phyloP scores from a whole-genome alignment of 2,329 filamentous ascomycete species.

The Aspergillus latus region DNA sequence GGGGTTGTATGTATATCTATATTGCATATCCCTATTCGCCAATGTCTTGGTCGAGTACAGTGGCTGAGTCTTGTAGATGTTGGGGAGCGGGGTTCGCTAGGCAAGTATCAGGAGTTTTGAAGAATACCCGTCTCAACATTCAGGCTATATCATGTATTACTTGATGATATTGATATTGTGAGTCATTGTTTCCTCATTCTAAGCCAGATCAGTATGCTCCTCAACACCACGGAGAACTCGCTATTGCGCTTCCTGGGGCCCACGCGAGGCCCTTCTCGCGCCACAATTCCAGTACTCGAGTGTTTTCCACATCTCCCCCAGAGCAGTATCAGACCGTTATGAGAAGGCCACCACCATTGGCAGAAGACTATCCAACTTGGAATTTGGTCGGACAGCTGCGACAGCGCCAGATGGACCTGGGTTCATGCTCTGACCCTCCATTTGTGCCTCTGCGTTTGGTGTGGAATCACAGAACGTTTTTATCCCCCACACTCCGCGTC shows the following conservation, averaged over 20 bases:
- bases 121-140: too few relatives aligned
- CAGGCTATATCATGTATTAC: too few relatives aligned
- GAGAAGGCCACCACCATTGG: background rate
- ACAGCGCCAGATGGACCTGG: background rate
- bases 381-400: conserved; percentile 8
- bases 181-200: too few relatives aligned
- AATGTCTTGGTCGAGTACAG: too few relatives aligned
- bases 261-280: background rate
- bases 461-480: background rate
- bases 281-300: conserved; percentile 9
- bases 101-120: too few relatives aligned
- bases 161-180: too few relatives aligned
- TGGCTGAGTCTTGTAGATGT: too few relatives aligned
- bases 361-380: background rate
- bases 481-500: background rate
- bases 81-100: too few relatives aligned
- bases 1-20: too few relatives aligned
- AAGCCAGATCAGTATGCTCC: background rate
- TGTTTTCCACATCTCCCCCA: conserved; percentile 6
- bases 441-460: background rate
- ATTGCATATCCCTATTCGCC: too few relatives aligned
- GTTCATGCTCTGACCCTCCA: background rate
- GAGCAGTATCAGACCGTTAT: conserved; percentile 11
- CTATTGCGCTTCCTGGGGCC: conserved; percentile 6
- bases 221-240: background rate